Conservation (phyloP, 2,329 filamentous ascomycete species). For the Talaromyces sp. region DNA sequence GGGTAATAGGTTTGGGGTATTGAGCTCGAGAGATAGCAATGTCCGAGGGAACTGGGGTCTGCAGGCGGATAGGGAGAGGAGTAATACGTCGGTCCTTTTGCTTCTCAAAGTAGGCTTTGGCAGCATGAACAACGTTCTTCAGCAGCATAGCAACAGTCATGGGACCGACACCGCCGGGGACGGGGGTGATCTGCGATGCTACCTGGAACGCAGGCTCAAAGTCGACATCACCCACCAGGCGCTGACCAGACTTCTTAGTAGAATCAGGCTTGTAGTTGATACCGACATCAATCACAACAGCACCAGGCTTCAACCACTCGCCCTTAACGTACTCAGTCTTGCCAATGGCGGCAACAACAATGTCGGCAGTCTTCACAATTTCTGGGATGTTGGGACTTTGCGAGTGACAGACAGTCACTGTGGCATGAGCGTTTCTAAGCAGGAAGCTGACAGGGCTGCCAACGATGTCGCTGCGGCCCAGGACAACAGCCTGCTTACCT, state of each 20-base stretch:
- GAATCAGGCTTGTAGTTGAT: slow-evolving; percentile 93
- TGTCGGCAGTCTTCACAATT: slow-evolving; percentile 80
- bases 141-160: slow-evolving; percentile 99
- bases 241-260: slow-evolving; percentile 87
- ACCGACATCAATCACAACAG: slow-evolving; percentile 95
- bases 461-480: slow-evolving; percentile 95
- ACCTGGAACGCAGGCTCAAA: slow-evolving; percentile 82
- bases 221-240: slow-evolving; percentile 93
- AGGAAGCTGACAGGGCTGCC: slow-evolving; percentile 96
- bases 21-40: slow-evolving; percentile 90
- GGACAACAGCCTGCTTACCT: slow-evolving; percentile 91
- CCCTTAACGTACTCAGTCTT: slow-evolving; percentile 86
- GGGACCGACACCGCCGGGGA: slow-evolving; percentile 93
- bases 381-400: slow-evolving; percentile 74
- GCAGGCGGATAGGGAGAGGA: slow-evolving; percentile 79
- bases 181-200: slow-evolving; percentile 90
- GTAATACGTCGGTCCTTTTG: slow-evolving; percentile 79
- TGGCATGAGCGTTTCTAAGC: slow-evolving; percentile 92
- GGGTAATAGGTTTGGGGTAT: slow-evolving; percentile 86
- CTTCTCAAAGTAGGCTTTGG: slow-evolving; percentile 77
- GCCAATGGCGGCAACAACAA: slow-evolving; percentile 90
- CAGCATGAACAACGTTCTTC: slow-evolving; percentile 89
- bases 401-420: slow-evolving; percentile 94
- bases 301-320: slow-evolving; percentile 91
- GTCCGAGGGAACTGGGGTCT: slow-evolving; percentile 87